Conservation (phyloP, 768 basidiomycete species). For the Trametes gibbosa region DNA sequence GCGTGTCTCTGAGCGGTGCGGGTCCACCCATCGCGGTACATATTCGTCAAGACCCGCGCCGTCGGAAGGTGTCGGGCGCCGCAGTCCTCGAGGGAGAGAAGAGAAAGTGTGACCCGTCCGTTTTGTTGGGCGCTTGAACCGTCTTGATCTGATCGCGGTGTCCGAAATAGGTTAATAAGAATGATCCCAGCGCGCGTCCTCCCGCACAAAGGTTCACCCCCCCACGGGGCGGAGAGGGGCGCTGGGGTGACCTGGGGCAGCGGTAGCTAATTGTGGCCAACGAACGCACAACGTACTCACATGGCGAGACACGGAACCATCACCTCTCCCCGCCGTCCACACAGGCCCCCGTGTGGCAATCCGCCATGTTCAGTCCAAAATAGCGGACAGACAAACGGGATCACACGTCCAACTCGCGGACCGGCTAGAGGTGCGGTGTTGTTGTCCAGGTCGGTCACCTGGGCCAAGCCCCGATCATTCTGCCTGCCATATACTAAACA, state of each 20-base stretch:
- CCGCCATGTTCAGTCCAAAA: neutral
- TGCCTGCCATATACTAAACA: neutral
- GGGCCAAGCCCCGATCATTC: neutral
- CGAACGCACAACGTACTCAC: neutral
- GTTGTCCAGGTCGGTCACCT: neutral
- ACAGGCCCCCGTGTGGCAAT: neutral
- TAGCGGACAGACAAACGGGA: constrained; percentile 3
- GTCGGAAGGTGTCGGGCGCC: neutral
- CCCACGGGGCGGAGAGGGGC: constrained; percentile 1
- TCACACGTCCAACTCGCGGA: constrained; percentile 10
- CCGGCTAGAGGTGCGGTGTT: neutral
- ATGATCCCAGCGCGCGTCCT: constrained; percentile 4
- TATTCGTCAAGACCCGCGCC: neutral
- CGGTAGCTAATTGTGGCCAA: no score
- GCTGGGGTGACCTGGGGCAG: constrained; percentile 9
- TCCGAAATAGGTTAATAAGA: constrained; percentile 10
- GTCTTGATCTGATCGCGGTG: constrained; percentile 1
- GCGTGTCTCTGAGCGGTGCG: neutral
- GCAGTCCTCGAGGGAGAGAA: neutral
- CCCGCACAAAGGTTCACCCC: constrained; percentile 1
- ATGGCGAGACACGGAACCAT: neutral
- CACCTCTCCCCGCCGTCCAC: neutral
- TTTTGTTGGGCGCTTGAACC: neutral
- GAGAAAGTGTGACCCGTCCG: neutral
- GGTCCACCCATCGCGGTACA: neutral